phyloP scores from a whole-genome alignment of 805 yeast species.

The Ogataea henricii region DNA sequence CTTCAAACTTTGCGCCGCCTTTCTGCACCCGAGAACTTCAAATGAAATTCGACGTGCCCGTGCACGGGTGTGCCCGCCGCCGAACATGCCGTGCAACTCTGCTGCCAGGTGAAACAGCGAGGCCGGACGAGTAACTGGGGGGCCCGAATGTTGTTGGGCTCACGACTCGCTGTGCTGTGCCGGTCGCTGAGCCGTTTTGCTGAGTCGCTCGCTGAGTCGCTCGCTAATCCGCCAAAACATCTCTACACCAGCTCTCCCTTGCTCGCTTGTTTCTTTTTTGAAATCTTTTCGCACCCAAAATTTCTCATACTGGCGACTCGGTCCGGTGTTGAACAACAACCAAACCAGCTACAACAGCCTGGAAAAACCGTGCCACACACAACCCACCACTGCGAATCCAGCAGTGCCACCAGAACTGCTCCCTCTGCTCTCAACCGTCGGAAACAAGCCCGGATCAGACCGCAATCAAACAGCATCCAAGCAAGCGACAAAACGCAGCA shows the following conservation, averaged over 20 bases:
- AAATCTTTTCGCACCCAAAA: constrained; percentile 5
- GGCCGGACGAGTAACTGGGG: too few species aligned
- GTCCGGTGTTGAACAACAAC: neutral
- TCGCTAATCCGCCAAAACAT: neutral
- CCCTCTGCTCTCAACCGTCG: neutral
- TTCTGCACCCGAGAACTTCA: constrained; percentile 3
- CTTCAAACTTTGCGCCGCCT: neutral
- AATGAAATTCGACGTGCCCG: constrained; percentile 1
- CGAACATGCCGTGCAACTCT: too few species aligned
- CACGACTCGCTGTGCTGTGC: too few species aligned
- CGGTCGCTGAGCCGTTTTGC: too few species aligned
- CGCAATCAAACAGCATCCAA: neutral
- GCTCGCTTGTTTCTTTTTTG: constrained; percentile 4
- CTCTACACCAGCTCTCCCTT: constrained; percentile 4
- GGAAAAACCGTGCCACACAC: neutral
- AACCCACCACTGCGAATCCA: neutral
- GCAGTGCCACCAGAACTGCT: neutral
- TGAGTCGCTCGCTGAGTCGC: too few species aligned
- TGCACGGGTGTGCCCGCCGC: constrained; percentile 1
- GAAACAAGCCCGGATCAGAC: neutral
- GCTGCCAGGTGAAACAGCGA: too few species aligned
- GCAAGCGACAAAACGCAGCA: neutral
- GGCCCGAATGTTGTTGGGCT: too few species aligned
- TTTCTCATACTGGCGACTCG: constrained; percentile 2
- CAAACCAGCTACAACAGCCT: too few species aligned